A percentile compares a stretch with the other conserved stretches of the same genome.
phyloP scores from a whole-genome alignment of 2,329 filamentous ascomycete species.

The Gnomoniopsis sp. region DNA sequence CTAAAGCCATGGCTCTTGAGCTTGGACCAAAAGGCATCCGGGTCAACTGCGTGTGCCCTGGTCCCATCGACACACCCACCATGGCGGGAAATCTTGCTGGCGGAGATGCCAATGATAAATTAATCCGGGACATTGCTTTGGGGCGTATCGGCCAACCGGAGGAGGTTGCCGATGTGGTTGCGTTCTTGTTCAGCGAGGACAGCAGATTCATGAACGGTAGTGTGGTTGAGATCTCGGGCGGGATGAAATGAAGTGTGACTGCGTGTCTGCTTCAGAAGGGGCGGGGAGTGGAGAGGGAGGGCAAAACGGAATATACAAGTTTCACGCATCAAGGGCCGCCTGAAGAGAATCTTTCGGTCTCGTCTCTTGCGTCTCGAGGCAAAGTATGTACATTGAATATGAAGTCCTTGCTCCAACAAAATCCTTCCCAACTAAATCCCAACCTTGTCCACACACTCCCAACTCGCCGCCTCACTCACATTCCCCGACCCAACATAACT shows the following conservation, averaged over 20 bases:
- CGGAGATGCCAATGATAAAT: constrained; percentile 32
- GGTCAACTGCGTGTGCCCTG: constrained; percentile 31
- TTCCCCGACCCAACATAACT: background rate
- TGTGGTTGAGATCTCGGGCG: constrained; percentile 45
- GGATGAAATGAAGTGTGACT: background rate
- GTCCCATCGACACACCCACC: constrained; percentile 26
- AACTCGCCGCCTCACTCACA: background rate
- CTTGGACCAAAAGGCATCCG: constrained; percentile 35
- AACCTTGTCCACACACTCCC: background rate
- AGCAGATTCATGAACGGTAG: constrained; percentile 53
- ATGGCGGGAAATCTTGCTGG: constrained; percentile 45
- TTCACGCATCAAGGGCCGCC: no score
- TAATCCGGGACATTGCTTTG: constrained; percentile 23
- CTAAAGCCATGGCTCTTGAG: constrained; percentile 38
- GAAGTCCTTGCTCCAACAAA: background rate
- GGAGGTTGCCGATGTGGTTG: constrained; percentile 32
- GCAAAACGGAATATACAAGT: no score
- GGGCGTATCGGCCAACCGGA: constrained; percentile 26
- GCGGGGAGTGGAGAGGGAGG: no score
- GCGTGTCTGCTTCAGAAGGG: no score
- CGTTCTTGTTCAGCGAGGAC: constrained; percentile 48
- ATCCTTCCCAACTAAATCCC: background rate
- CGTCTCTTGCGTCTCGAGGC: background rate
- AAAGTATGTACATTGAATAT: background rate
- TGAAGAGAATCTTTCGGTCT: no score